phyloP scores from a whole-genome alignment of 495 filamentous ascomycete genomes.

The Xylaria acuta region DNA sequence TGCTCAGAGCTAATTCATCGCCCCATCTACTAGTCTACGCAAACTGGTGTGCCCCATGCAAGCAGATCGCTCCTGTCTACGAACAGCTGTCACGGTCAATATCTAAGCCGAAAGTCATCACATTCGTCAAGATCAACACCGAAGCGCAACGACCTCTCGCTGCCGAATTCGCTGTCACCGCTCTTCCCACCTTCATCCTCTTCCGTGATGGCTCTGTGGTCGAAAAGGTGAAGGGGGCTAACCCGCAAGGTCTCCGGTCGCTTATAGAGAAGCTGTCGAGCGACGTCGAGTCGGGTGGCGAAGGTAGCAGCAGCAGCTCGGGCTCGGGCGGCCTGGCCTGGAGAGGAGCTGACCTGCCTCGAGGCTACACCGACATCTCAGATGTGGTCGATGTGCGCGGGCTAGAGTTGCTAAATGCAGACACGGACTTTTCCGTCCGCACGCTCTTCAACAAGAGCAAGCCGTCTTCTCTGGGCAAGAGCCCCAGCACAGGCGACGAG shows the following conservation, averaged over 20 bases:
- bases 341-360: conserved; percentile 75
- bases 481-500: conserved; percentile 56
- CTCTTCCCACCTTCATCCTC: conserved; percentile 86
- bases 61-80: conserved; percentile 82
- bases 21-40: conserved; percentile 72
- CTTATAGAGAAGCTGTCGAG: conserved; percentile 74
- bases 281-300: conserved; percentile 65
- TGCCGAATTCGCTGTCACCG: conserved; percentile 71
- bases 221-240: conserved; percentile 75
- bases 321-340: conserved; percentile 58
- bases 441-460: conserved; percentile 74
- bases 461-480: conserved; percentile 69
- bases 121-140: conserved; percentile 86
- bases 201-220: conserved; percentile 74
- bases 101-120: conserved; percentile 73
- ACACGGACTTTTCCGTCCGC: conserved; percentile 68
- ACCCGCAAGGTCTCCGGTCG: conserved; percentile 69
- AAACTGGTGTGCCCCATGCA: conserved; percentile 86
- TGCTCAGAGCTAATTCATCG: conserved; percentile 36
- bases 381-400: conserved; percentile 78
- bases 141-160: conserved; percentile 78
- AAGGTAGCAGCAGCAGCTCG: conserved; percentile 53
- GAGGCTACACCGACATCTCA: conserved; percentile 84
- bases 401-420: conserved; percentile 85
- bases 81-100: conserved; percentile 76